These are phyloP conservation scores for Pseudozyma thailandica DNA, from an alignment of 1,284 basidiomycete species.

Conservation along the genomic window DNA sequence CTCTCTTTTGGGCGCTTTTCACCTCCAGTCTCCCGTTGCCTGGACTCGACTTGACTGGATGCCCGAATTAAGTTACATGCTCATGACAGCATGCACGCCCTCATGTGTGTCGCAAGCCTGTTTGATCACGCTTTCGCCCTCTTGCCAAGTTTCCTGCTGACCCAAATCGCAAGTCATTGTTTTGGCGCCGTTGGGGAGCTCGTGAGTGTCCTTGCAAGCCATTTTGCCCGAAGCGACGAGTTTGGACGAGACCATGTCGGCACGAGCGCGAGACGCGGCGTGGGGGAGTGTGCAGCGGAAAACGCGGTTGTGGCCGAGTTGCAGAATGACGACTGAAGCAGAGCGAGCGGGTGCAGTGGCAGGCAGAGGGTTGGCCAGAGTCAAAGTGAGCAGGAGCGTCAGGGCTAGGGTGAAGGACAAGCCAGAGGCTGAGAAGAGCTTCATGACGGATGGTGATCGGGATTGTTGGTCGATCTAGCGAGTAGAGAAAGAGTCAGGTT, in stretches of 20 bases:
- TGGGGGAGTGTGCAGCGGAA: conserved; percentile 9
- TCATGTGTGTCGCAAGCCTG: conserved; percentile 9
- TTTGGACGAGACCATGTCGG: conserved; percentile 17
- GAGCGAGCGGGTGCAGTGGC: neutral
- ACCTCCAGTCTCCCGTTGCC: too few relatives aligned
- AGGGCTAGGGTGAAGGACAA: conserved; percentile 2
- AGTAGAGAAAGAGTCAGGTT: too few relatives aligned
- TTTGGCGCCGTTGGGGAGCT: conserved; percentile 3
- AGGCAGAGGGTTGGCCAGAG: neutral
- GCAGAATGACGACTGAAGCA: conserved; percentile 14
- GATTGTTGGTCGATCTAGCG: too few relatives aligned
- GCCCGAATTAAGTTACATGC: too few relatives aligned
- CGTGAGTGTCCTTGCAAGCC: neutral
- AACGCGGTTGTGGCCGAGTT: conserved; percentile 3
- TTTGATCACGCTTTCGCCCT: conserved; percentile 8
- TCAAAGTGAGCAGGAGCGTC: neutral
- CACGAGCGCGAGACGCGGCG: neutral
- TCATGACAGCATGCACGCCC: conserved; percentile 3
- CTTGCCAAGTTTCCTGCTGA: conserved; percentile 4
- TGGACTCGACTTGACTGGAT: too few relatives aligned
- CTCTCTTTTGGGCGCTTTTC: too few relatives aligned
- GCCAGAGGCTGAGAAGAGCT: neutral
- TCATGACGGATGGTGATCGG: conserved; percentile 1
- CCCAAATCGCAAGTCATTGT: conserved; percentile 13
- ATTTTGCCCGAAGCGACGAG: conserved; percentile 22